These are phyloP conservation scores for Backusella macrospora DNA, from an alignment of 192 early-diverging fungal species.

Conservation along the genomic window DNA sequence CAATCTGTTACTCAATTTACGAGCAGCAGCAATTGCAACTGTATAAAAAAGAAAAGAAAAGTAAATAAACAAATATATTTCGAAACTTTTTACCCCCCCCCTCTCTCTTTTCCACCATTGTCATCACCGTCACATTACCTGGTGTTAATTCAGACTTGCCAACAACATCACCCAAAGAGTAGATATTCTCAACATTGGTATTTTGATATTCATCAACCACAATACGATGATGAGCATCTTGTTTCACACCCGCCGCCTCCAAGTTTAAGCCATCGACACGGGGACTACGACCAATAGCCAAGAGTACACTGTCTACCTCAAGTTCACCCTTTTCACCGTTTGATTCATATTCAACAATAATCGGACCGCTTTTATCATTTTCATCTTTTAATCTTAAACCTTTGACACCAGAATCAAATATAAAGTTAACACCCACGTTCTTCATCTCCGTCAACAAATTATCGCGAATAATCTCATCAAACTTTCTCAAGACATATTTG, in stretches of 20 bases:
- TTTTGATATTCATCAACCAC: constrained; percentile 87
- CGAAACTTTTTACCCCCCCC: neutral
- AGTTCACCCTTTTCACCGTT: constrained; percentile 45
- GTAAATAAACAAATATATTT: neutral
- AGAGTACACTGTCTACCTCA: constrained; percentile 83
- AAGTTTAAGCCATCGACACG: constrained; percentile 73
- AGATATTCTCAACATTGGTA: constrained; percentile 69
- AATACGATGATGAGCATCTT: constrained; percentile 74
- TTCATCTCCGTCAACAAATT: constrained; percentile 75
- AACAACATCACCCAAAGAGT: constrained; percentile 92
- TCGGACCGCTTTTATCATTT: constrained; percentile 47
- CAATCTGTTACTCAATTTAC: constrained; percentile 84
- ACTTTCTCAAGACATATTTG: constrained; percentile 77
- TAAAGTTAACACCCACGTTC: constrained; percentile 77
- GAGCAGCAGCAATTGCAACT: constrained; percentile 90
- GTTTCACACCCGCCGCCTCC: constrained; percentile 59
- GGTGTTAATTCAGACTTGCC: constrained; percentile 91
- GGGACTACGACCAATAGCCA: constrained; percentile 87
- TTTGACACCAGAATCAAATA: constrained; percentile 61
- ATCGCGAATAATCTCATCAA: constrained; percentile 80
- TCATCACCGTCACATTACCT: constrained; percentile 40
- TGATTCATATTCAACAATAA: constrained; percentile 49
- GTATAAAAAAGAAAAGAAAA: neutral
- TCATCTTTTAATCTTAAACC: constrained; percentile 53
- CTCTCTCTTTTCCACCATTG: neutral